These are phyloP conservation scores for Podosphaera xanthii DNA, from an alignment of 2,329 filamentous ascomycete species.

Conservation along the genomic window DNA sequence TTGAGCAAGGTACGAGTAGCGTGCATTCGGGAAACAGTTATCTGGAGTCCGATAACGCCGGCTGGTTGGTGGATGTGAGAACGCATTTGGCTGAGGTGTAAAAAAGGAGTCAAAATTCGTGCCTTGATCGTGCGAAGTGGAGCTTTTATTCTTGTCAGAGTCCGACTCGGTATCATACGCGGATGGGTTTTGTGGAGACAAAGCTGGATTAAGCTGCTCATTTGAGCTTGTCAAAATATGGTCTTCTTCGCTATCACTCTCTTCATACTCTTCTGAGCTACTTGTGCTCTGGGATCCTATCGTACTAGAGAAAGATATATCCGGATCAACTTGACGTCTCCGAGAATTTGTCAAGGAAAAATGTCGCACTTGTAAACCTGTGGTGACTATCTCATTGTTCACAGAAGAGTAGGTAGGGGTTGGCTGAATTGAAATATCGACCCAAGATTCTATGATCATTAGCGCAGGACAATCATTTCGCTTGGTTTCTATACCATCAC, in stretches of 20 bases:
- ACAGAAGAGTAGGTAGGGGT: slow-evolving; percentile 85
- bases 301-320: slow-evolving; percentile 20
- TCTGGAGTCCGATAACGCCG: background rate
- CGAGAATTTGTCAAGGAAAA: slow-evolving; percentile 39
- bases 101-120: slow-evolving; percentile 31
- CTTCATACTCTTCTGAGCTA: slow-evolving; percentile 86
- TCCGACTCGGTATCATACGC: slow-evolving; percentile 17
- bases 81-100: slow-evolving; percentile 76
- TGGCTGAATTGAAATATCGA: slow-evolving; percentile 78
- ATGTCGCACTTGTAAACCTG: slow-evolving; percentile 54
- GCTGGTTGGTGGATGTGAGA: slow-evolving; percentile 54
- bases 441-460: slow-evolving; percentile 59
- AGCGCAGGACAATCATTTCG: background rate
- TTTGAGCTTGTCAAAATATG: slow-evolving; percentile 35
- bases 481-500: slow-evolving; percentile 10
- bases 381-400: slow-evolving; percentile 75
- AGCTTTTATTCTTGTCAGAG: slow-evolving; percentile 48
- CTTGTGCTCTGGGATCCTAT: slow-evolving; percentile 27
- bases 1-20: background rate
- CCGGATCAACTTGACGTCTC: slow-evolving; percentile 20
- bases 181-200: background rate
- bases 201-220: slow-evolving; percentile 23
- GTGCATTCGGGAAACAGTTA: background rate
- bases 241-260: slow-evolving; percentile 79
- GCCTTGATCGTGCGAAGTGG: slow-evolving; percentile 48